These are phyloP conservation scores for Myrica gale DNA, from an alignment of 306 rosid species.

Conservation along the genomic window DNA sequence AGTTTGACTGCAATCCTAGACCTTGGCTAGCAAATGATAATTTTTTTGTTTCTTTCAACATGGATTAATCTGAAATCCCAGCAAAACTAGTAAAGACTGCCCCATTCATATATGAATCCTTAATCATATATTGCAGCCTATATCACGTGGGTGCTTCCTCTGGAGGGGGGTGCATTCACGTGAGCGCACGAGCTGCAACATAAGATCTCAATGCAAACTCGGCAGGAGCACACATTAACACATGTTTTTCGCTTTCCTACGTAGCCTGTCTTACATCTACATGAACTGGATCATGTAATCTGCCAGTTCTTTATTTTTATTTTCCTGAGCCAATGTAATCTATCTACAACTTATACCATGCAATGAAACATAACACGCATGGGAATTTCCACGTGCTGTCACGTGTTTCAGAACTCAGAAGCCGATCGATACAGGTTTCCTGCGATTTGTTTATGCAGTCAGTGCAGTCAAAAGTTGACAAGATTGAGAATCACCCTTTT, in stretches of 20 bases:
- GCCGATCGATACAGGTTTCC: constrained; percentile 24
- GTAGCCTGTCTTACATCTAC: background rate
- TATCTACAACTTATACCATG: no score
- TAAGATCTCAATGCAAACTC: background rate
- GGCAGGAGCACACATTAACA: no score
- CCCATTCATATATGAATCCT: background rate
- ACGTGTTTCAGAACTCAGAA: constrained; percentile 33
- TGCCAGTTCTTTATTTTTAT: no score
- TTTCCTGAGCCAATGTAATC: no score
- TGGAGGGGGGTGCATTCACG: constrained; percentile 29
- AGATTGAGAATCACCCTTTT: background rate
- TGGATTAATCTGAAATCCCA: no score
- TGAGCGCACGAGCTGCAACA: constrained; percentile 37
- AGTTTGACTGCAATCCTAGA: no score
- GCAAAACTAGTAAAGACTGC: no score
- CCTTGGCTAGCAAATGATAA: no score
- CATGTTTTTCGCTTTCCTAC: background rate
- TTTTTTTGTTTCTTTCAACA: no score
- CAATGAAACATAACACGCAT: background rate
- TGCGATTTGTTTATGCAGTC: background rate
- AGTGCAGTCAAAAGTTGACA: constrained; percentile 12
- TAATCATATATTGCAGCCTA: no score
- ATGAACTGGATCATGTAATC: background rate
- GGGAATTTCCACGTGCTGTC: constrained; percentile 44
- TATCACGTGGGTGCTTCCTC: constrained; percentile 6